Evolutionary conservation across 202 grass and related monocot species (phyloP), one percentile per base, ranked within the genome.

Genomic region (Dendrocalamus latiflorus): DNA sequence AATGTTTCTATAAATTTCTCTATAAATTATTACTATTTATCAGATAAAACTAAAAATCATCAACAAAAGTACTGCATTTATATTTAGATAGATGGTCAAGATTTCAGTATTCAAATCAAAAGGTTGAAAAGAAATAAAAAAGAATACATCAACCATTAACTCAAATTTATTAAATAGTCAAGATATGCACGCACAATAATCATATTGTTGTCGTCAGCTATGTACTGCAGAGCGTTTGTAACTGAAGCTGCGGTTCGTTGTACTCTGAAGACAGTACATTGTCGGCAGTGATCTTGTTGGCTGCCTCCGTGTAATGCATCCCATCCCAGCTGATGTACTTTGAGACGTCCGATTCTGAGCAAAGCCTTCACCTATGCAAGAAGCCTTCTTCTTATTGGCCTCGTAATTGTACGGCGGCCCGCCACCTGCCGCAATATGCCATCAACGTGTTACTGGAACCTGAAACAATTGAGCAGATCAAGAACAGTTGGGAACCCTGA

Each of bases 361-460:
- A 30, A 93, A 14, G 91, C 88, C 37, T 80, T 90, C 2, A 65
- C 85, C 22, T 43, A 88, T 22, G 73, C 47, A 15, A 50, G 15
- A 50, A 50, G 47, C 47, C 5, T 17, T 6, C 15, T 49, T 49
- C 47, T 17, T 49, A 2, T 76, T 24, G 5, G 57, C 38, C 68
- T 13, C 56, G 51, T 84, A 86, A 47, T 93, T 88, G 68, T 90
- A 90, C 1, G 88, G 88, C 3, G 78, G 63, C 7, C 48, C 49
- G 16, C 16, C 49, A 1, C 28, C 49, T 6, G 49, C 82, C 88
- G 37, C 85, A 86, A 74, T 82, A 90, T 24, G 91, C 75, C 69
- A 80, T 90, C 18, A 90, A 10, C 73, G 88, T 85, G 21, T 76
- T 61, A 39, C 58, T 72, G 89, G 88, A 81, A 9, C 90, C 82